Base-by-base conservation (phyloP, 1,139 yeast genomes). In the Taphrina populina region DNA sequence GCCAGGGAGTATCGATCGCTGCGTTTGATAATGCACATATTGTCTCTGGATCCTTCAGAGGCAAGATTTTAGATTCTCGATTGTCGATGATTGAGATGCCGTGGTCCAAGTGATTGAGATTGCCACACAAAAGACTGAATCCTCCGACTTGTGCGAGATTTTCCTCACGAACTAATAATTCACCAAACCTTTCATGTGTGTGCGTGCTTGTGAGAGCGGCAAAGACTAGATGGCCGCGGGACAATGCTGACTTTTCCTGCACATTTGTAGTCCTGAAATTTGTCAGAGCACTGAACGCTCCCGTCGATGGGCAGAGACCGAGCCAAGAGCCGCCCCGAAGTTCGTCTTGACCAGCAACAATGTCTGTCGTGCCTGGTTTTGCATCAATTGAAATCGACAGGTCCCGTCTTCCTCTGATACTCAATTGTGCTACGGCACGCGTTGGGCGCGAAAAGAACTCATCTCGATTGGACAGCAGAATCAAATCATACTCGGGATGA, bases 321-420 rank as follows among this genome's bases (percentile, higher is more conserved):
- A 88, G 79, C 98, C 98, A 92, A 0, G 96, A 86, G 0, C 98
- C 97, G 63, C 81, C 88, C 61, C 92, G 71, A 0, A 83, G 88
- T 62, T 84, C 67, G 68, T 92, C 98, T 33, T 76, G 71, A 0
- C 97, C 97, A 4, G 86, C 78, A 10, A 88, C 67, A 1, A 86
- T 70, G 29, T 33, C 70, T 65, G 13, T n/a, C n/a, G 63, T 61
- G 27, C 60, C 35, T 39, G 69, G 65, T n/a, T 27, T 27, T 27
- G 20, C 56, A n/a, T 36, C 13, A n/a, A 21, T 13, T 3, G 26
- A 15, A 10, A n/a, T n/a, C n/a, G n/a, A n/a, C n/a, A n/a, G n/a
- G n/a, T n/a, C n/a, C n/a, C n/a, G n/a, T n/a, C n/a, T n/a, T n/a
- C n/a, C n/a, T n/a, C n/a, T n/a, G n/a, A n/a, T n/a, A n/a, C n/a